phyloP scores from a whole-genome alignment of 768 basidiomycete genomes.

The Pleurotus salmoneostramineus region DNA sequence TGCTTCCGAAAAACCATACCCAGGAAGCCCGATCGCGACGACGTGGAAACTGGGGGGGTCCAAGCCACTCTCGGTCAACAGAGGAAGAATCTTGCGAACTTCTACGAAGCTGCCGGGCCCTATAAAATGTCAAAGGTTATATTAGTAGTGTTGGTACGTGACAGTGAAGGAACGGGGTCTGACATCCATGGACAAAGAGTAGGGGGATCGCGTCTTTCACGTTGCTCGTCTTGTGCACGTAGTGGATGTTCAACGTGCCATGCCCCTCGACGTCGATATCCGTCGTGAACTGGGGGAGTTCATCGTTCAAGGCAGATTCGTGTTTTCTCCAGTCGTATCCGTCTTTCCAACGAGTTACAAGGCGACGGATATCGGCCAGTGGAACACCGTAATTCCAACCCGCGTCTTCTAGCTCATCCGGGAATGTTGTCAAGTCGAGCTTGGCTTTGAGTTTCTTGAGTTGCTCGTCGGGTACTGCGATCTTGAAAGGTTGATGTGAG shows the following conservation, averaged over 20 bases:
- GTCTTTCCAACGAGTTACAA: constrained; percentile 45
- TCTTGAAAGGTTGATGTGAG: constrained; percentile 39
- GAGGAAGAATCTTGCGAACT: constrained; percentile 51
- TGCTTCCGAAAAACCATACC: constrained; percentile 59
- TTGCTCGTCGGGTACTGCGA: constrained; percentile 38
- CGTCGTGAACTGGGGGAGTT: constrained; percentile 50
- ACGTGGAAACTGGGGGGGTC: constrained; percentile 59
- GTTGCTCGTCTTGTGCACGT: constrained; percentile 49
- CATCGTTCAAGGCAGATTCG: constrained; percentile 47
- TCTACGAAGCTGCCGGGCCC: constrained; percentile 65
- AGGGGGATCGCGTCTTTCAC: constrained; percentile 48
- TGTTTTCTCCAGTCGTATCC: constrained; percentile 55
- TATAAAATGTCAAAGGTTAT: constrained; percentile 13
- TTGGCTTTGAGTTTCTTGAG: constrained; percentile 39
- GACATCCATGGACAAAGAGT: constrained; percentile 60
- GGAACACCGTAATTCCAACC: constrained; percentile 53
- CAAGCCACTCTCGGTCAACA: constrained; percentile 37
- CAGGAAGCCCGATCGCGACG: constrained; percentile 54
- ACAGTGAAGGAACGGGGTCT: constrained; percentile 5
- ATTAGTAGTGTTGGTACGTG: not conserved
- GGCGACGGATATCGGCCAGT: constrained; percentile 42
- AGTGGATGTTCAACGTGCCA: constrained; percentile 46
- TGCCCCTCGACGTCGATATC: constrained; percentile 45
- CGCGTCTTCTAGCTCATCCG: constrained; percentile 52
- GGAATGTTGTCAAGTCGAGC: constrained; percentile 44